Conservation (phyloP, 768 basidiomycete genomes). For the Lactarius trivialis region DNA sequence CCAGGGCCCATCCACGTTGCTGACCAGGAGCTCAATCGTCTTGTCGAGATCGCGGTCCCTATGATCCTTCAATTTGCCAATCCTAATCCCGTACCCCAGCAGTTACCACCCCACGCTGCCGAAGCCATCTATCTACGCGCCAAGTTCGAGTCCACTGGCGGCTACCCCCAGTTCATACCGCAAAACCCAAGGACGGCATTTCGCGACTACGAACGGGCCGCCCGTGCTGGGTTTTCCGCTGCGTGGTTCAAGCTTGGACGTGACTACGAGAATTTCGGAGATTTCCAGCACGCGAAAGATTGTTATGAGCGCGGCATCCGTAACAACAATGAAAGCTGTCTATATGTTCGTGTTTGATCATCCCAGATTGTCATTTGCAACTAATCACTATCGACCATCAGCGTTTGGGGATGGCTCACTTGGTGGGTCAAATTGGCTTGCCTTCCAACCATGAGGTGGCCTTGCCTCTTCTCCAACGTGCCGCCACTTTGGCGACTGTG, state of each 20-base stretch:
- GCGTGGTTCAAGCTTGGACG: slow-evolving; percentile 91
- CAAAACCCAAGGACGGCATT: slow-evolving; percentile 77
- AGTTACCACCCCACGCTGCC: slow-evolving; percentile 41
- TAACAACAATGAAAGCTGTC: slow-evolving; percentile 67
- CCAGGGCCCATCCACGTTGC: slow-evolving; percentile 47
- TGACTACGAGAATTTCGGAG: slow-evolving; percentile 87
- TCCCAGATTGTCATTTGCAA: slow-evolving; percentile 12
- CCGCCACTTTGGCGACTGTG: slow-evolving; percentile 66
- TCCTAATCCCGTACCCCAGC: slow-evolving; percentile 30
- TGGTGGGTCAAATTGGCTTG: slow-evolving; percentile 80
- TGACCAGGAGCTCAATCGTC: slow-evolving; percentile 52
- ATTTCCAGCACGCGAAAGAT: slow-evolving; percentile 64
- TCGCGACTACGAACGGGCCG: slow-evolving; percentile 81
- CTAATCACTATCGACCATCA: slow-evolving; percentile 28
- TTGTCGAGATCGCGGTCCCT: slow-evolving; percentile 59
- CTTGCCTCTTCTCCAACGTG: slow-evolving; percentile 65
- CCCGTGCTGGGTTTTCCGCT: slow-evolving; percentile 64
- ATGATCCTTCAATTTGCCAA: slow-evolving; percentile 53
- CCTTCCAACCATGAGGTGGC: slow-evolving; percentile 48
- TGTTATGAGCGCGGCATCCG: slow-evolving; percentile 83
- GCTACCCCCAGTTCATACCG: slow-evolving; percentile 55
- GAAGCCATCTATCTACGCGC: slow-evolving; percentile 76
- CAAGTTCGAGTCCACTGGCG: slow-evolving; percentile 64
- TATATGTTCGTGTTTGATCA: slow-evolving; percentile 45
- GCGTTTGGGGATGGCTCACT: slow-evolving; percentile 90